Conservation (phyloP, 2,329 filamentous ascomycete genomes). For the Helotiales sp. region DNA sequence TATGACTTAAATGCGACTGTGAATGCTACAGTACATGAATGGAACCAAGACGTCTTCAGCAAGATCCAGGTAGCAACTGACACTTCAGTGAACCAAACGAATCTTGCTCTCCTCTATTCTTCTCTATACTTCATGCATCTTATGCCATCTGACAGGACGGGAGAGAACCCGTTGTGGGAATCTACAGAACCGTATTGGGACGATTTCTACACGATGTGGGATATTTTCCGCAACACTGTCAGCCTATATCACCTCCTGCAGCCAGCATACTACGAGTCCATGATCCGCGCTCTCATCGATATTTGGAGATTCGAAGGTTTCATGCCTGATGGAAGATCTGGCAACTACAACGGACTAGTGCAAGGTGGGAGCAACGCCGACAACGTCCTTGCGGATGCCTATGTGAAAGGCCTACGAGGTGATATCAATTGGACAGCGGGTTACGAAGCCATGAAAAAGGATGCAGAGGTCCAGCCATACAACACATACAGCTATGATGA, state of each 20-base stretch:
- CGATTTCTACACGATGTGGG: constrained; percentile 70
- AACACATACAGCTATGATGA: not conserved
- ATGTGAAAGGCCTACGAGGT: constrained; percentile 62
- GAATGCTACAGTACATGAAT: constrained; percentile 46
- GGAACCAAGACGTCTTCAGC: constrained; percentile 37
- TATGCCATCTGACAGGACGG: constrained; percentile 37
- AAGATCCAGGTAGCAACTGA: not conserved
- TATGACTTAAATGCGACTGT: constrained; percentile 38
- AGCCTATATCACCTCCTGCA: constrained; percentile 62
- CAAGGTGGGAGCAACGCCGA: constrained; percentile 74
- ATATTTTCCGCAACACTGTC: constrained; percentile 57
- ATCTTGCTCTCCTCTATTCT: not conserved
- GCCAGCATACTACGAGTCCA: constrained; percentile 61
- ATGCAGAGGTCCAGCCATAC: constrained; percentile 36
- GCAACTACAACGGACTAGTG: constrained; percentile 66
- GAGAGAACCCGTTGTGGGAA: constrained; percentile 66
- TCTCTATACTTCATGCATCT: constrained; percentile 3
- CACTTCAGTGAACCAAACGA: not conserved
- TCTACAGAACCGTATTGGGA: constrained; percentile 68
- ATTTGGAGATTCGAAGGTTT: constrained; percentile 64
- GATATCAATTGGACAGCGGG: constrained; percentile 66
- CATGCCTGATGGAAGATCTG: constrained; percentile 64
- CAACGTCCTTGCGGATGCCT: constrained; percentile 65
- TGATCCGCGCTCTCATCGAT: constrained; percentile 64
- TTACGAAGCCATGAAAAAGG: constrained; percentile 68